These are phyloP conservation scores for Botryobasidium botryosum DNA, from an alignment of 768 basidiomycete species.

Conservation along the genomic window DNA sequence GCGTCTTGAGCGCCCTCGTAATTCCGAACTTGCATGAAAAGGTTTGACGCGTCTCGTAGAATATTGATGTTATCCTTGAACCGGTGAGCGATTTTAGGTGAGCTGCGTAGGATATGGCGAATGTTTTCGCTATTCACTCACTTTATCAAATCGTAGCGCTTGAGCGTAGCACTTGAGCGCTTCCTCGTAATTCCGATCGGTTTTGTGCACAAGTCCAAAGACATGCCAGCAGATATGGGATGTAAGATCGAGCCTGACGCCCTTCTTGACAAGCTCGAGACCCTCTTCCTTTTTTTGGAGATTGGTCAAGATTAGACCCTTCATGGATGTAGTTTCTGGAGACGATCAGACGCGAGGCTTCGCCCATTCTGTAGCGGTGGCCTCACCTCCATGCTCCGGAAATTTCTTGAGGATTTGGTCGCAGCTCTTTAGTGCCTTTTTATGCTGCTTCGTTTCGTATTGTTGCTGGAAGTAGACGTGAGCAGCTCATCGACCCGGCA, in stretches of 20 bases:
- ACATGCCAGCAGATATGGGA: constrained; percentile 99
- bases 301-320: constrained; percentile 72
- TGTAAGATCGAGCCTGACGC: constrained; percentile 59
- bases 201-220: constrained; percentile 85
- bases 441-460: constrained; percentile 80
- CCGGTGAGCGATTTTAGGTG: neutral
- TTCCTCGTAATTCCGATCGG: constrained; percentile 87
- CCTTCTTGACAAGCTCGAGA: constrained; percentile 67
- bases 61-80: constrained; percentile 85
- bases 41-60: constrained; percentile 71
- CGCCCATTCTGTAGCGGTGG: neutral
- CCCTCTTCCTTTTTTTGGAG: constrained; percentile 71
- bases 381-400: constrained; percentile 85
- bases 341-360: neutral
- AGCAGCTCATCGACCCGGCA: neutral
- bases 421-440: constrained; percentile 77
- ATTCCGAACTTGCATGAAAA: constrained; percentile 74
- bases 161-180: constrained; percentile 85
- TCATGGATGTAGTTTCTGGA: constrained; percentile 90
- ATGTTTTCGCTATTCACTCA: constrained; percentile 21
- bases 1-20: constrained; percentile 69
- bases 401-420: constrained; percentile 91
- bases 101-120: constrained; percentile 6
- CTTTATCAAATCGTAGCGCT: constrained; percentile 80
- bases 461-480: constrained; percentile 22